These are phyloP conservation scores for Heterobasidion annosum DNA, from an alignment of 1,284 basidiomycete genomes.

Conservation along the genomic window DNA sequence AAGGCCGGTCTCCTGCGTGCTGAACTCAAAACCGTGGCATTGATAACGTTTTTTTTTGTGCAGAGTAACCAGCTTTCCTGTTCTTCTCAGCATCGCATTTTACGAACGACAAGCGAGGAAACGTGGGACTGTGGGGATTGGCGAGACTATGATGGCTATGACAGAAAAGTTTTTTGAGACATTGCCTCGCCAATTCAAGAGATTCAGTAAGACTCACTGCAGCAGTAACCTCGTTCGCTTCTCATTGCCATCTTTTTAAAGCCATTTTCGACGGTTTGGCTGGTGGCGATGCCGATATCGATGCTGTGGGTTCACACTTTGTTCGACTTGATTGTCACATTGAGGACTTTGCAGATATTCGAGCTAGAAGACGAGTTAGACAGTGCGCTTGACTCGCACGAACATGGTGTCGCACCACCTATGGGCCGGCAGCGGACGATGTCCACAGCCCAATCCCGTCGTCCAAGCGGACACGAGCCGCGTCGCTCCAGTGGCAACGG, in stretches of 20 bases:
- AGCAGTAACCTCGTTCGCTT: neutral
- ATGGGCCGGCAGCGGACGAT: slow-evolving; percentile 2
- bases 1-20: slow-evolving; percentile 26
- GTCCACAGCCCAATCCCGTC: neutral
- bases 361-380: slow-evolving; percentile 72
- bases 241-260: slow-evolving; percentile 20
- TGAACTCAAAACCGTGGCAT: neutral
- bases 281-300: slow-evolving; percentile 69
- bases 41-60: slow-evolving; percentile 7
- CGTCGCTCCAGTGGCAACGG: slow-evolving; percentile 4
- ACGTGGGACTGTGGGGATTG: slow-evolving; percentile 52
- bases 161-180: slow-evolving; percentile 65
- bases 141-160: slow-evolving; percentile 60
- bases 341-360: slow-evolving; percentile 50
- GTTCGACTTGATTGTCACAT: neutral
- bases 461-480: neutral
- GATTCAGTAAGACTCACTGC: slow-evolving; percentile 47
- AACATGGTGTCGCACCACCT: slow-evolving; percentile 11
- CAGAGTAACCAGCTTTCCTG: slow-evolving; percentile 78
- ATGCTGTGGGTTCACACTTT: slow-evolving; percentile 40
- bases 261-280: slow-evolving; percentile 72
- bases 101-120: slow-evolving; percentile 78
- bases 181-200: slow-evolving; percentile 61
- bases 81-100: slow-evolving; percentile 73
- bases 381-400: slow-evolving; percentile 43